Evolutionary conservation across 305 asterid genomes (phyloP), one percentile per base, ranked within the genome.

Genomic region (Solanum hybrid): DNA sequence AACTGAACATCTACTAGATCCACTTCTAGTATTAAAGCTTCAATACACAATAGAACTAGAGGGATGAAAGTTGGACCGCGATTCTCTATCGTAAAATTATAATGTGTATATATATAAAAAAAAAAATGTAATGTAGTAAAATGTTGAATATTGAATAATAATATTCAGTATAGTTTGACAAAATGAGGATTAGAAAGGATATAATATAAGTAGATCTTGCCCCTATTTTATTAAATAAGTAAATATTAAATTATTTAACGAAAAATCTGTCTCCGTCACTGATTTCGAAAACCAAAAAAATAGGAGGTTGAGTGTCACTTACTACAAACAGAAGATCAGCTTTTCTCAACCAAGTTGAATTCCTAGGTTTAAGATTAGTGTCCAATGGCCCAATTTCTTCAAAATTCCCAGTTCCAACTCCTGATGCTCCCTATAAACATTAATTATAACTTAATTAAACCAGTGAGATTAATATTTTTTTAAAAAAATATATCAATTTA

Each of bases 251-350:
- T 2, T 5, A 8, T 1, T 75, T 0, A 9, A 5, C 17, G 3
- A 76, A 76, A 76, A 32, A 32, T 76, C 2, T 4, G 1, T 3
- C 1, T 76, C 40, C 0, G 4, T 2, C 4, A 17, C 5, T 12
- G 1, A 17, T 76, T 31, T 0, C 26, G 3, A 1, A 3, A 32
- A 17, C 8, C 4, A 4, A 26, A 14, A 29, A 9, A 9, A 37
- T 3, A 37, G 12, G 24, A 45, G 60, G 26, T 81, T 9, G 19
- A 81, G 87, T 0, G 27, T 38, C 64, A 36, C 93, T 89, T 79
- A 97, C 99, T 95, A 96, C 98, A 93, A 97, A 96, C 7, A 97
- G 91, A 19, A 97, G 98, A 94, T 97, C 99, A 89, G 99, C 98
- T 90, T 90, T 95, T 72, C 64, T 91, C 80, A 97, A 90, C 99